Evolutionary conservation across 1,139 yeast genomes (phyloP), one percentile per base, ranked within the genome.

Genomic region (Kluyveromyces marxianus): DNA sequence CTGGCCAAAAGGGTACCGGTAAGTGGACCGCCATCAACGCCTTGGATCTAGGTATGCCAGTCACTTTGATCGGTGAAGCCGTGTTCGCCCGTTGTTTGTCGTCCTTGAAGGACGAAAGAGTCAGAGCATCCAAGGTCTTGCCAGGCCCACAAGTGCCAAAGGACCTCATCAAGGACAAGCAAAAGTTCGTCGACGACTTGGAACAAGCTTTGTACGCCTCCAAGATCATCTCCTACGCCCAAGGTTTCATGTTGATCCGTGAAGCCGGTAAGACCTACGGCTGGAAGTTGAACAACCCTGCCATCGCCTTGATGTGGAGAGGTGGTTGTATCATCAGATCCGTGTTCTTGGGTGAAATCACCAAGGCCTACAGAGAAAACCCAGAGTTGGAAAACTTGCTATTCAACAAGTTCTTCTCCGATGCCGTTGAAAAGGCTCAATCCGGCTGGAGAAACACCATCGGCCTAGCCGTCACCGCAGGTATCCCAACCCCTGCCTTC

Each of bases 1-100:
- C 98, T 59, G 98, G 98, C 63, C 98, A 92, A 77, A 92, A 92
- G 80, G 98, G 98, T 80, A 92, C 98, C 59, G 98, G 98, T 76
- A 92, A 92, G 78, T 92, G 98, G 98, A 92, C 97, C 59, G 97
- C 97, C 56, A 86, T 90, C 70, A 89, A 89, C 69, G 97, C 98
- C 54, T 78, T 92, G 64, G 98, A 92, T 72, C 79, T 92, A 64
- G 98, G 97, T 71, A 87, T 87, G 83, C 98, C 98, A 59, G 96
- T 92, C 64, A 89, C 98, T 55, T 79, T 92, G 68, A 92, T 92
- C 64, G 97, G 97, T 71, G 98, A 92, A 77, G 97, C 98, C 50
- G 98, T 92, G 59, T 90, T 92, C 68, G 77, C 97, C 55, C 86
- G 98, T 77, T 87, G 96, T 76, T 75, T 92, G 65, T 90, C 97